A percentile compares a stretch with the other conserved stretches of the same genome.
These are phyloP conservation scores for Penicillium samsonianum DNA, from an alignment of 495 filamentous ascomycete genomes.

Conservation along the genomic window DNA sequence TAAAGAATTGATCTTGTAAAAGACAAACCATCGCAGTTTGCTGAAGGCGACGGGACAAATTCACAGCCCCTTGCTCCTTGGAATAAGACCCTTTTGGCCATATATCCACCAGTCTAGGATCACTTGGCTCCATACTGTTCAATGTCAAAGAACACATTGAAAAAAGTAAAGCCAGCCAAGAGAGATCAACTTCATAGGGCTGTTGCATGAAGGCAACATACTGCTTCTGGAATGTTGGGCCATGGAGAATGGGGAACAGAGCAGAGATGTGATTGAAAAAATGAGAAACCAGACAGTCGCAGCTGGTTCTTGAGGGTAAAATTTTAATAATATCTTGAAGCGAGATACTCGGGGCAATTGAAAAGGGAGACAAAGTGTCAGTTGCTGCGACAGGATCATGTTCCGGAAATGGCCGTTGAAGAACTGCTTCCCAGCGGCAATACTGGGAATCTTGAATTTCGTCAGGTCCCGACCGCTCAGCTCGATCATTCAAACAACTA, in stretches of 20 bases:
- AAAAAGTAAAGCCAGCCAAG: conserved; percentile 26
- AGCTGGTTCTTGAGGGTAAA: conserved; percentile 17
- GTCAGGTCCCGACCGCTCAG: background rate
- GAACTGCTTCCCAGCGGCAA: conserved; percentile 4
- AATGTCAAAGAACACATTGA: conserved; percentile 17
- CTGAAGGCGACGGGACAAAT: conserved; percentile 1
- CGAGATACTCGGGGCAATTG: conserved; percentile 8
- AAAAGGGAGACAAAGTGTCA: conserved; percentile 11
- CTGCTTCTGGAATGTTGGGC: conserved; percentile 26
- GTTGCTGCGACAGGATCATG: background rate
- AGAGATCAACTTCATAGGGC: conserved; percentile 11
- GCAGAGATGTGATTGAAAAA: conserved; percentile 19
- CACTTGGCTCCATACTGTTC: conserved; percentile 16
- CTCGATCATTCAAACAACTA: background rate
- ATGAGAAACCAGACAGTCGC: conserved; percentile 23
- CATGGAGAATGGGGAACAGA: conserved; percentile 29
- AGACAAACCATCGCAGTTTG: conserved; percentile 17
- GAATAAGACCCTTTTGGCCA: conserved; percentile 6
- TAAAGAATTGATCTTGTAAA: conserved; percentile 16
- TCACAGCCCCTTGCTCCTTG: background rate
- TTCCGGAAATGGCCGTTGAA: conserved; percentile 4
- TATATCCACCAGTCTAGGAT: conserved; percentile 12
- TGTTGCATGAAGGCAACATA: conserved; percentile 17
- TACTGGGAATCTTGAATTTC: background rate
- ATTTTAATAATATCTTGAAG: conserved; percentile 12